phyloP scores from a whole-genome alignment of 345 rosid genomes.

The Citrus hindsii region DNA sequence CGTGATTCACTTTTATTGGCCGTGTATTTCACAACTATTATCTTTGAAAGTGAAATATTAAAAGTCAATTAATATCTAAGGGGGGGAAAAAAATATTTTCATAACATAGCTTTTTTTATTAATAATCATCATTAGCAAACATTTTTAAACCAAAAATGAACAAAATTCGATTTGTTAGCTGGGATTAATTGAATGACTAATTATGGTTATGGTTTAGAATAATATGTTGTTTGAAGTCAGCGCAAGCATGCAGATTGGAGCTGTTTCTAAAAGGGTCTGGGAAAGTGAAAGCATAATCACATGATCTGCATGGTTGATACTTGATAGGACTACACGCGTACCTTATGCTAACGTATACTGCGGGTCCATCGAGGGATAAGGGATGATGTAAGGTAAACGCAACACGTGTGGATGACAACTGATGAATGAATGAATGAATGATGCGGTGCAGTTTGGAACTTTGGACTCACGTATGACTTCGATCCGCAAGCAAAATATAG shows the following conservation, averaged over 20 bases:
- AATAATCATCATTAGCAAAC: background rate
- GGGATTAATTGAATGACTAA: background rate
- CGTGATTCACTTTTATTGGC: no score
- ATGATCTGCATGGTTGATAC: background rate
- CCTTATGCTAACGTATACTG: background rate
- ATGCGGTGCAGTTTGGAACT: constrained; percentile 15
- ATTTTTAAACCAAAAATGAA: background rate
- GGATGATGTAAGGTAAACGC: background rate
- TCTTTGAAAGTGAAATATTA: no score
- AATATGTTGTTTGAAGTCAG: no score
- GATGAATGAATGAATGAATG: background rate
- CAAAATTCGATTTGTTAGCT: background rate
- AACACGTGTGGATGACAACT: background rate
- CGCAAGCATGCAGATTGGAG: no score
- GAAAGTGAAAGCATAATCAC: background rate
- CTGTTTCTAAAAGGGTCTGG: no score
- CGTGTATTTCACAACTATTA: no score
- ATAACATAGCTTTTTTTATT: no score
- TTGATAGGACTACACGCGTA: background rate
- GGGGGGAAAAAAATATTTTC: no score
- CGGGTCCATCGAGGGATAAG: background rate
- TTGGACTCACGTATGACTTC: background rate
- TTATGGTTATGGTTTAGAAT: background rate
- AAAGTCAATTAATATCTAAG: no score
- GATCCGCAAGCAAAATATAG: no score